Evolutionary conservation across 2,329 filamentous ascomycete species (phyloP).

Genomic region (Beauveria bassiana): DNA sequence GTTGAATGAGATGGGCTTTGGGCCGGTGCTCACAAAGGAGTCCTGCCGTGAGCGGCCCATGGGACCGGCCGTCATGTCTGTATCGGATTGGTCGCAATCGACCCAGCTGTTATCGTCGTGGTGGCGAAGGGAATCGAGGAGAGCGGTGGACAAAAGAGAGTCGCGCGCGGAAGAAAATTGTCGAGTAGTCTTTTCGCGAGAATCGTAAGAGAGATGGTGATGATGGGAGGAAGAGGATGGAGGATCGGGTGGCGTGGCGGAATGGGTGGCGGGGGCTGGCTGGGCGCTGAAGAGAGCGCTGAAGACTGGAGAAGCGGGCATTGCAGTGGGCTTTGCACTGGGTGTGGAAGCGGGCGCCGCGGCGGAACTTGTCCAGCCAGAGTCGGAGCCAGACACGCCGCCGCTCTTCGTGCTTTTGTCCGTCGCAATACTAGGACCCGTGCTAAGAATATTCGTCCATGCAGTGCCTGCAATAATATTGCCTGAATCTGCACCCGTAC

Average conservation of each 20-base stretch:
- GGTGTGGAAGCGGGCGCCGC: neutral
- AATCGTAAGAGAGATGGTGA: conserved; percentile 15
- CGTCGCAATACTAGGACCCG: neutral
- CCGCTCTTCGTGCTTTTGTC: neutral
- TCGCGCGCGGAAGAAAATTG: conserved; percentile 2
- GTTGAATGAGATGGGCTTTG: conserved; percentile 60
- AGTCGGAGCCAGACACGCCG: neutral
- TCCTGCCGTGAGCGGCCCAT: conserved; percentile 53
- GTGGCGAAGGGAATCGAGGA: conserved; percentile 17
- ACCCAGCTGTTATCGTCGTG: conserved; percentile 20
- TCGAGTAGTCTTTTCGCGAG: conserved; percentile 13
- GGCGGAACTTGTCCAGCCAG: neutral
- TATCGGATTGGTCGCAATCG: conserved; percentile 22
- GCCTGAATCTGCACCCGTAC: neutral
- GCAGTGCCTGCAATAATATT: neutral
- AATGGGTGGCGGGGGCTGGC: neutral
- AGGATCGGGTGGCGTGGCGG: conserved; percentile 16
- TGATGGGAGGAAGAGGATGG: neutral
- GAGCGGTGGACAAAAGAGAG: conserved; percentile 18
- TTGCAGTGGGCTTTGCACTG: neutral
- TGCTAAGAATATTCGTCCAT: neutral
- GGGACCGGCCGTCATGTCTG: conserved; percentile 50
- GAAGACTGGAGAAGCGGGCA: neutral
- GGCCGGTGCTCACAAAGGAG: conserved; percentile 57
- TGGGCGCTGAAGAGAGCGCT: conserved; percentile 3